A percentile compares a stretch with the other conserved stretches of the same genome.
These are phyloP conservation scores for Pulveroboletus sp. DNA, from an alignment of 768 basidiomycete species.

Conservation along the genomic window DNA sequence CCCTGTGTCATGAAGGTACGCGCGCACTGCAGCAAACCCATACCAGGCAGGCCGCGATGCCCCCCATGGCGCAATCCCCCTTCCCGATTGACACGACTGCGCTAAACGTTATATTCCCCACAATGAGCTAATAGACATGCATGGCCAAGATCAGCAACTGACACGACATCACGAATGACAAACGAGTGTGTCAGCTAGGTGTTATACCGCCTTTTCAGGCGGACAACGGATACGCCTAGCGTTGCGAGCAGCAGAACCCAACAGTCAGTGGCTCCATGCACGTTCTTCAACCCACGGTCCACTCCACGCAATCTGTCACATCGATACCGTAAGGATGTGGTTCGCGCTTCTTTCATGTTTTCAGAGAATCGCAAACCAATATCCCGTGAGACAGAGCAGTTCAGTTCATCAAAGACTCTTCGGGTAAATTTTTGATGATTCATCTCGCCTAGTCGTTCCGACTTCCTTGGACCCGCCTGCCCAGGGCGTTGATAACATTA, in stretches of 20 bases:
- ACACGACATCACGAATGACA: not conserved
- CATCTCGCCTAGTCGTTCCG: conserved; percentile 10
- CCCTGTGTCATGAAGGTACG: conserved; percentile 9
- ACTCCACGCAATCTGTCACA: conserved; percentile 7
- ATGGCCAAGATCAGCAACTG: conserved; percentile 13
- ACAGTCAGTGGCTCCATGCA: conserved; percentile 6
- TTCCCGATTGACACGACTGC: conserved; percentile 14
- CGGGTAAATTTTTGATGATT: conserved; percentile 5
- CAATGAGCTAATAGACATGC: conserved; percentile 22
- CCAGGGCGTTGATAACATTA: conserved; percentile 2
- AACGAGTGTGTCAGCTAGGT: not conserved
- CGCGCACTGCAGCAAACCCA: not conserved
- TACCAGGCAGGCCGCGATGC: conserved; percentile 11
- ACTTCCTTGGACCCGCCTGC: not conserved
- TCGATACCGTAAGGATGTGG: conserved; percentile 9
- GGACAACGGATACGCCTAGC: not conserved
- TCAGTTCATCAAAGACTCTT: not conserved
- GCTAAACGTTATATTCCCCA: conserved; percentile 23
- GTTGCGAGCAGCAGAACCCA: not conserved
- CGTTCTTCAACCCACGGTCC: conserved; percentile 9
- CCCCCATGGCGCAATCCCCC: conserved; percentile 10
- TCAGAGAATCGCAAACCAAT: conserved; percentile 1
- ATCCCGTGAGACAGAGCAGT: conserved; percentile 11
- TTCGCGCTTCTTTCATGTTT: not conserved
- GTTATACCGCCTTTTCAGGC: not conserved